phyloP scores from a whole-genome alignment of 2,329 filamentous ascomycete genomes.

The Macrophomina pseudophaseolina region DNA sequence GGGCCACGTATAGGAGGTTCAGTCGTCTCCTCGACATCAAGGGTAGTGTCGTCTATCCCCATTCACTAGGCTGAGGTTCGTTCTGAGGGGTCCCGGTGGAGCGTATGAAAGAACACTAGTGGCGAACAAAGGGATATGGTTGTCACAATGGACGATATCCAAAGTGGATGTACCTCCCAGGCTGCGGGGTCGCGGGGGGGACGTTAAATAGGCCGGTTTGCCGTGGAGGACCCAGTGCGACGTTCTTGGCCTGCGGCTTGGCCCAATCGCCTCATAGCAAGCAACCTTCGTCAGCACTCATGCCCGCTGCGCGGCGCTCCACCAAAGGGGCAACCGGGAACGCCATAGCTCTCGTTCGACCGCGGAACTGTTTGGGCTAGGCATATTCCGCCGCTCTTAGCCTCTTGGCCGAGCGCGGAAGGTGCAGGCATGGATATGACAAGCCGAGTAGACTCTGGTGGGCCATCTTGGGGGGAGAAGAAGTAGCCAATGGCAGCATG shows the following conservation, averaged over 20 bases:
- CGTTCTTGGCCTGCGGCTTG: constrained; percentile 17
- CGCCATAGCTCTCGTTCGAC: constrained; percentile 4
- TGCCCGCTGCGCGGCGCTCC: constrained; percentile 8
- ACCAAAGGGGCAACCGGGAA: constrained; percentile 8
- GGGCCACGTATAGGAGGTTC: constrained; percentile 49
- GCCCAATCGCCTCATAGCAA: constrained; percentile 12
- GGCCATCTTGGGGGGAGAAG: background rate
- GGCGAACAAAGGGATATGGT: background rate
- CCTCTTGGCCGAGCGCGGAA: constrained; percentile 13
- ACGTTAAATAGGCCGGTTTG: constrained; percentile 17
- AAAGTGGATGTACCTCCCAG: background rate
- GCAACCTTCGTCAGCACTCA: constrained; percentile 6
- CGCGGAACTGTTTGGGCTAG: constrained; percentile 10
- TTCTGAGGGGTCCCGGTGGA: constrained; percentile 18
- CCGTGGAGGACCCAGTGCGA: constrained; percentile 10
- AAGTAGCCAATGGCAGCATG: background rate
- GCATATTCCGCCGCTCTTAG: constrained; percentile 17
- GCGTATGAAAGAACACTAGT: constrained; percentile 1
- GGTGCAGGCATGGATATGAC: background rate
- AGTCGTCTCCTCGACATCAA: constrained; percentile 48
- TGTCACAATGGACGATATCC: constrained; percentile 24
- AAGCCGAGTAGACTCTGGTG: background rate
- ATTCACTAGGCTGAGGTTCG: constrained; percentile 40
- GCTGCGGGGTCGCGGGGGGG: constrained; percentile 19
- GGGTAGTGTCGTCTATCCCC: constrained; percentile 46